These are phyloP conservation scores for Lobulomyces angularis DNA, from an alignment of 192 early-diverging fungal genomes.

Conservation along the genomic window DNA sequence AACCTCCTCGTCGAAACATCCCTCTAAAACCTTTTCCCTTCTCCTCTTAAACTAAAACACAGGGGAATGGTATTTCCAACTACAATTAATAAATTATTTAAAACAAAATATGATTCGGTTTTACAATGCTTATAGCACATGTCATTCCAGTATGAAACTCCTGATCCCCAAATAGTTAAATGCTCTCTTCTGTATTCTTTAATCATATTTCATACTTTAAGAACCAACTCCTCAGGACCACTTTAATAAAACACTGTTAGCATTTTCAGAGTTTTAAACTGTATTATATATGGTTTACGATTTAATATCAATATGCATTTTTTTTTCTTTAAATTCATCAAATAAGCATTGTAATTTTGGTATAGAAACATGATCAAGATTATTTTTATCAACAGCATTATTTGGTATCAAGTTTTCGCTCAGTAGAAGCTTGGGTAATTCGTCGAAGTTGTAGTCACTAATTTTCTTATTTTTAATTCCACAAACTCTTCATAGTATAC, in stretches of 20 bases:
- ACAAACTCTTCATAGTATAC: slow-evolving; percentile 22
- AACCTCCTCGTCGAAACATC: too few relatives aligned
- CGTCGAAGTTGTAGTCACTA: slow-evolving; percentile 18
- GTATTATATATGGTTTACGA: too few relatives aligned
- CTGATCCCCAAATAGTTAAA: slow-evolving; percentile 32
- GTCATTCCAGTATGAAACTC: slow-evolving; percentile 9
- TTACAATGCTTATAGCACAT: slow-evolving; percentile 20
- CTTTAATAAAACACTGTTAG: too few relatives aligned
- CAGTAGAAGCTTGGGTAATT: slow-evolving; percentile 27
- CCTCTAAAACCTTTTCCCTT: too few relatives aligned
- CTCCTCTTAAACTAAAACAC: slow-evolving; percentile 19
- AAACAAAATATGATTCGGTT: too few relatives aligned
- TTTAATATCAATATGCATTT: slow-evolving; percentile 41
- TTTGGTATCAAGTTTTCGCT: slow-evolving; percentile 7
- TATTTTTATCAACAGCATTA: slow-evolving; percentile 2
- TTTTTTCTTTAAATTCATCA: slow-evolving; percentile 22
- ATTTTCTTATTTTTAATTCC: slow-evolving; percentile 17
- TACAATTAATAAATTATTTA: too few relatives aligned
- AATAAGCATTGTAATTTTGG: slow-evolving; percentile 24
- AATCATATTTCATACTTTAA: slow-evolving; percentile 25
- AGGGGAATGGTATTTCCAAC: slow-evolving; percentile 21
- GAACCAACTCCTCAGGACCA: slow-evolving; percentile 24
- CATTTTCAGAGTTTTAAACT: too few relatives aligned
- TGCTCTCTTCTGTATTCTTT: slow-evolving; percentile 14
- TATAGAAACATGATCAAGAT: slow-evolving; percentile 22